Percentiles rank a stretch among this genome's conserved stretches.
Conservation (phyloP, 305 asterid genomes). For the Vinca major region DNA sequence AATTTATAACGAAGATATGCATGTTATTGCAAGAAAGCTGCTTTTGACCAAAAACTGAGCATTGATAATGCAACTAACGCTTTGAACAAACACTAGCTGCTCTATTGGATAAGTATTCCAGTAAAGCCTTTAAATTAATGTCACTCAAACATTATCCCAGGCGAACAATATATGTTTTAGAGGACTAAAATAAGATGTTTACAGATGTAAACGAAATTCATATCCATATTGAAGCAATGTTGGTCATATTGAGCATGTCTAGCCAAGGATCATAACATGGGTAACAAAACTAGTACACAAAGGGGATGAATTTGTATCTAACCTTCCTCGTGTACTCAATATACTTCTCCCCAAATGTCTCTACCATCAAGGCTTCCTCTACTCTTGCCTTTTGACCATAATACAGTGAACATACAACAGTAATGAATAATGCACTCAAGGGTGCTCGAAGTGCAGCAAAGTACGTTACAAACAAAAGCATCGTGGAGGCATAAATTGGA, state of each 20-base stretch:
- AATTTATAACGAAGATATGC: too few relatives aligned
- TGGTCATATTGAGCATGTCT: neutral
- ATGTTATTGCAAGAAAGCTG: neutral
- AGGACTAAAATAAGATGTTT: neutral
- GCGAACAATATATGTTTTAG: neutral
- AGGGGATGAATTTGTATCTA: constrained; percentile 21
- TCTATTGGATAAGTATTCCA: neutral
- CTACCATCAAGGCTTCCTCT: constrained; percentile 75
- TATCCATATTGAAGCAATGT: neutral
- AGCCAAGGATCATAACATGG: too few relatives aligned
- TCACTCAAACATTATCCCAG: too few relatives aligned
- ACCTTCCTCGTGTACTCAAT: constrained; percentile 53
- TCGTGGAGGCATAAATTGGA: constrained; percentile 85
- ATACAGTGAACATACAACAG: constrained; percentile 47
- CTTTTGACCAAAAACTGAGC: neutral
- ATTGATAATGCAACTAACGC: too few relatives aligned
- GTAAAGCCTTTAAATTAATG: neutral
- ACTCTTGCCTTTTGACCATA: constrained; percentile 63
- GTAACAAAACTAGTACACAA: too few relatives aligned
- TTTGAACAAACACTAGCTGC: neutral
- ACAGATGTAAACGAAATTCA: neutral
- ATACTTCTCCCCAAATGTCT: constrained; percentile 62
- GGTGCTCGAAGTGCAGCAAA: constrained; percentile 75
- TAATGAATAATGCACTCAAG: constrained; percentile 38
- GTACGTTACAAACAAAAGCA: constrained; percentile 69